Evolutionary conservation across 352 stramenopile species (phyloP), one percentile per base, ranked within the genome.

Genomic region (Thalassiosira hispida): DNA sequence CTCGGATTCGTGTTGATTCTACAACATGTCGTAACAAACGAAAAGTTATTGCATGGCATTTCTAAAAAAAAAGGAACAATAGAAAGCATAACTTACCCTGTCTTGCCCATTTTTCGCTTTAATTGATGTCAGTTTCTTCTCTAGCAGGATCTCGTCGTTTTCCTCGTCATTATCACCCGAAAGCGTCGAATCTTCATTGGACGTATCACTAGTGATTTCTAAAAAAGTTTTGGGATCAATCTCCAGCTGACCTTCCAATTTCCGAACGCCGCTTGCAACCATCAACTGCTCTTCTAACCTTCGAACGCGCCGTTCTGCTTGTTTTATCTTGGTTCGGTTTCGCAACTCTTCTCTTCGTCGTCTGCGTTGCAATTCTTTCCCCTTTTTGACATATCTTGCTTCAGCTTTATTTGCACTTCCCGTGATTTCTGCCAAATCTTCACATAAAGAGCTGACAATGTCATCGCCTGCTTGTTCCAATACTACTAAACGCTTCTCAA

Each of bases 381-480:
- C 69, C 22, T 67, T 79, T 65, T 84, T 84, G 25, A 84, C 69
- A 53, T 79, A 84, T 29, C 35, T 7, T 53, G 69, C 77, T 61
- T 84, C 77, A 2, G 55, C 57, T 60, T 79, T 84, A 51, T 79
- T 79, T 3, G 69, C 77, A 42, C 79, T 53, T 20, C 27, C 55
- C 11, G 77, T 84, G 16, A 84, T 42, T 55, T 84, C 77, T 3
- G 69, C 69, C n/a, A 84, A 42, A 73, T 84, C 77, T 70, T 84
- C 77, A 42, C 77, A 84, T 20, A 84, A 35, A 11, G 69, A 79
- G 25, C 64, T 77, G n/a, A 84, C 67, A 47, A 84, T 84, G 22
- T 79, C 77, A 79, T 84, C 77, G 0, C 77, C 77, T 20, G 77
- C 72, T 27, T 77, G 60, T 69, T 84, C 77, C n/a, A 84, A 62